phyloP scores from a whole-genome alignment of 1,139 yeast genomes.

The Citeromyces hawaiiensis region DNA sequence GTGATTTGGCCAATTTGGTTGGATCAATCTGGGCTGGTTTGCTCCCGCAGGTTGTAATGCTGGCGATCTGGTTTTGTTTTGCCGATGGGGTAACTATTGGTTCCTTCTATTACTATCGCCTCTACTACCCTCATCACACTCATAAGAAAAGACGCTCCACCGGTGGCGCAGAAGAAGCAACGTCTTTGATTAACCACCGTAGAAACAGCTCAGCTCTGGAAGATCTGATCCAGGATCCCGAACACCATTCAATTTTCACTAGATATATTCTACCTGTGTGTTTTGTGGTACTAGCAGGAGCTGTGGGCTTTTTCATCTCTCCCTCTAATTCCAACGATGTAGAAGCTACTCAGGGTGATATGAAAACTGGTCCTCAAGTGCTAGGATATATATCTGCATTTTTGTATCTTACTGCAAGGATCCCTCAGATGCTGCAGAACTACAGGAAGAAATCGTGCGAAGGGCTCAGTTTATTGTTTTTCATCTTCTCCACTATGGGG shows the following conservation, averaged over 20 bases:
- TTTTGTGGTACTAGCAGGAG: constrained; percentile 59
- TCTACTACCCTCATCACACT: constrained; percentile 26
- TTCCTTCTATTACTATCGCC: constrained; percentile 46
- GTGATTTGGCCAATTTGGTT: constrained; percentile 53
- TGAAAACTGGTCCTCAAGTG: constrained; percentile 49
- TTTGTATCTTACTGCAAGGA: constrained; percentile 61
- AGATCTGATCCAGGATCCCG: constrained; percentile 10
- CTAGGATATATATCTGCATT: constrained; percentile 63
- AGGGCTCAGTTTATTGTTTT: constrained; percentile 64
- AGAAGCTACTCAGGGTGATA: constrained; percentile 14
- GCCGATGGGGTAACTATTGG: constrained; percentile 51
- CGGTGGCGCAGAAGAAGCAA: constrained; percentile 7
- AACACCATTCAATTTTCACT: constrained; percentile 28
- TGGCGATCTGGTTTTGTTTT: constrained; percentile 66
- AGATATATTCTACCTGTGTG: constrained; percentile 46
- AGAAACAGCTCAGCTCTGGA: constrained; percentile 2
- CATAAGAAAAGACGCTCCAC: constrained; percentile 8
- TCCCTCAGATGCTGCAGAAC: constrained; percentile 71
- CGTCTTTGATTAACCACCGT: constrained; percentile 11
- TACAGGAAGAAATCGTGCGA: constrained; percentile 55
- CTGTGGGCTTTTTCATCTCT: constrained; percentile 44
- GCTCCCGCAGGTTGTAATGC: constrained; percentile 53
- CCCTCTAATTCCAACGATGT: constrained; percentile 8
- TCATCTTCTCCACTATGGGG: constrained; percentile 63
- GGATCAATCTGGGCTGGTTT: constrained; percentile 66